Evolutionary conservation across 1,139 yeast species (phyloP), one percentile per base, ranked within the genome.

Genomic region (Pichia sp.): DNA sequence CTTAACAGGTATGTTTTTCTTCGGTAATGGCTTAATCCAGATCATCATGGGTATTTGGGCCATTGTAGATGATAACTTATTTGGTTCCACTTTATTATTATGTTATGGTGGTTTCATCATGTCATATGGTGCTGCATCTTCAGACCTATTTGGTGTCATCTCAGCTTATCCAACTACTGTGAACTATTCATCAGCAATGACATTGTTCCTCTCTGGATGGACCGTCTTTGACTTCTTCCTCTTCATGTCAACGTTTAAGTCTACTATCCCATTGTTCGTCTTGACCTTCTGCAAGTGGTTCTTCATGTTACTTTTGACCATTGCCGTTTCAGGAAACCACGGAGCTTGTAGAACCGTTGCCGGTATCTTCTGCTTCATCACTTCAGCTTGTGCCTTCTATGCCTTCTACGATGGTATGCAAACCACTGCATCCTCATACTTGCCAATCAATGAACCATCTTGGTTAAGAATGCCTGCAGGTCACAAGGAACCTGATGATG

Each of bases 41-140:
- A 58, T 78, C 34, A 63, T 76, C 40, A 77, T 81, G 20, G 87
- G 87, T 18, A 50, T 74, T 32, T 69, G 79, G 72, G 81, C 80
- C 49, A 62, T 77, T 45, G 64, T 70, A 29, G 62, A 70, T 34
- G 83, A 81, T 40, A 62, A 62, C 47, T 48, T 61, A 12, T 62
- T 59, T 38, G 66, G 62, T 24, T 63, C 61, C 6, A 58, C 61
- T 6, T 55, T 62, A 6, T 53, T 62, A 35, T 47, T 54, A 12
- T 53, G 59, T 39, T 62, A 53, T 37, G 67, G 65, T n/a, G 54
- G 62, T 9, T 62, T 62, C 50, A 60, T 63, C 55, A 46, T 53
- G 40, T 49, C 60, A 3, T 58, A 47, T 33, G 64, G 59, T 34
- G 54, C 59, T 6, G 53, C 61, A 6, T 49, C 50, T 33, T 46